Evolutionary conservation across 805 yeast species (phyloP).

Genomic region (Candida pseudofarinosa): DNA sequence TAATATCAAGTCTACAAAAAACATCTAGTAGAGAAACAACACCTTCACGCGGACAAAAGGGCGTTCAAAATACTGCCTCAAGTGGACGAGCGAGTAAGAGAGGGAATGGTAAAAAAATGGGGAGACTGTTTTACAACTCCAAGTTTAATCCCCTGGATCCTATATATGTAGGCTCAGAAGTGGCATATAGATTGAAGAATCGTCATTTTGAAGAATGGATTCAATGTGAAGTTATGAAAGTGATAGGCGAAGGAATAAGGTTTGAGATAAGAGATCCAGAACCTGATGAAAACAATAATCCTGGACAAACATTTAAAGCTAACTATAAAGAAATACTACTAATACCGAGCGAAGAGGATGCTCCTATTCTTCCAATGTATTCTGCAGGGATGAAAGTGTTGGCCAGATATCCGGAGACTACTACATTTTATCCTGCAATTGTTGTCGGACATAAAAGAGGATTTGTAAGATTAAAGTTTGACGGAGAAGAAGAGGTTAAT

Average conservation of each 20-base stretch:
- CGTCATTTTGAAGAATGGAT: conserved; percentile 91
- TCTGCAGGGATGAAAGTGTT: conserved; percentile 78
- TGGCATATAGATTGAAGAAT: conserved; percentile 75
- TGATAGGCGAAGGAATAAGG: conserved; percentile 66
- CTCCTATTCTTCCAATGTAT: conserved; percentile 44
- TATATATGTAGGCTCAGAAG: conserved; percentile 67
- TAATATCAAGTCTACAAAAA: conserved; percentile 33
- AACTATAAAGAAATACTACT: conserved; percentile 73
- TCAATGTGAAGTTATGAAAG: conserved; percentile 82
- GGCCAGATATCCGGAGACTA: conserved; percentile 95
- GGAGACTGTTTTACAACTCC: conserved; percentile 48
- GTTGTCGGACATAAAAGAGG: conserved; percentile 77
- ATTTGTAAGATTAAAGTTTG: conserved; percentile 75
- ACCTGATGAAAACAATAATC: conserved; percentile 88
- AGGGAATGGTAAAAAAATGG: conserved; percentile 23
- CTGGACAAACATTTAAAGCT: conserved; percentile 82
- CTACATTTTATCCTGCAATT: conserved; percentile 93
- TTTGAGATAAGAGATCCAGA: conserved; percentile 97
- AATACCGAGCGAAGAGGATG: conserved; percentile 55
- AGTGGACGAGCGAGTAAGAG: conserved; percentile 10
- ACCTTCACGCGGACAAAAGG: neutral
- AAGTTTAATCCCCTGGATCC: conserved; percentile 59
- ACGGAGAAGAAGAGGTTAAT: conserved; percentile 95
- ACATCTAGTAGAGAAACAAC: conserved; percentile 9
- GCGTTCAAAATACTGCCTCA: conserved; percentile 1